Percentiles rank a stretch among this genome's conserved stretches.
Evolutionary conservation across 352 stramenopile genomes (phyloP).

Genomic region (Thraustochytrium sp.): DNA sequence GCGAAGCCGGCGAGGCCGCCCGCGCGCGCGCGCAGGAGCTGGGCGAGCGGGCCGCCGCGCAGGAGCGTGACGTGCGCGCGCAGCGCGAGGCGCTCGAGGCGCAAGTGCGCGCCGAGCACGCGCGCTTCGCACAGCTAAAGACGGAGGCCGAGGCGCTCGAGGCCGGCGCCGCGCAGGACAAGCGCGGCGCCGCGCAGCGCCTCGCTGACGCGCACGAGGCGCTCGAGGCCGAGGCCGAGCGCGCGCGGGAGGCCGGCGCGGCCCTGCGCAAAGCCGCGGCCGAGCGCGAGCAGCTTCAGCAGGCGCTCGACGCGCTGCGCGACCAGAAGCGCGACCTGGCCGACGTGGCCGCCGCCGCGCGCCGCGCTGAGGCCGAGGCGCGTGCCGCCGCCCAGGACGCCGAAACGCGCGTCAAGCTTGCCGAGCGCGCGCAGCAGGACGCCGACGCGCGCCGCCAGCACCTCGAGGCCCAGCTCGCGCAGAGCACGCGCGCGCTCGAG

Average conservation of each 20-base stretch:
- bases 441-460: not conserved
- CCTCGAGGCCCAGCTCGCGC: not conserved
- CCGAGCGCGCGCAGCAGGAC: not conserved
- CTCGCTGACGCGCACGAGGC: not conserved
- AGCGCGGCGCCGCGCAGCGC: not conserved
- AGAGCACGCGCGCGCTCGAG: not conserved
- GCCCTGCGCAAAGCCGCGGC: not conserved
- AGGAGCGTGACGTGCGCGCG: not conserved
- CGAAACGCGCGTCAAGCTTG: not conserved
- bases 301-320: not conserved
- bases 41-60: not conserved
- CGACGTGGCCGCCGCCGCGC: not conserved
- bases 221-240: not conserved
- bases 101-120: not conserved
- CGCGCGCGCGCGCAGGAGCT: not conserved
- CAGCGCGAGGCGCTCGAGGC: not conserved
- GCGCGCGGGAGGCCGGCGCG: not conserved
- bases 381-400: not conserved
- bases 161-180: not conserved
- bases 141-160: not conserved
- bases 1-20: not conserved
- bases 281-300: not conserved
- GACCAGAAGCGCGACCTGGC: not conserved
- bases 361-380: not conserved
- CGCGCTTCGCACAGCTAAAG: not conserved